A percentile compares a stretch with the other conserved stretches of the same genome.
Conservation (phyloP, 305 asterid species). For the Fraxinus greggii region DNA sequence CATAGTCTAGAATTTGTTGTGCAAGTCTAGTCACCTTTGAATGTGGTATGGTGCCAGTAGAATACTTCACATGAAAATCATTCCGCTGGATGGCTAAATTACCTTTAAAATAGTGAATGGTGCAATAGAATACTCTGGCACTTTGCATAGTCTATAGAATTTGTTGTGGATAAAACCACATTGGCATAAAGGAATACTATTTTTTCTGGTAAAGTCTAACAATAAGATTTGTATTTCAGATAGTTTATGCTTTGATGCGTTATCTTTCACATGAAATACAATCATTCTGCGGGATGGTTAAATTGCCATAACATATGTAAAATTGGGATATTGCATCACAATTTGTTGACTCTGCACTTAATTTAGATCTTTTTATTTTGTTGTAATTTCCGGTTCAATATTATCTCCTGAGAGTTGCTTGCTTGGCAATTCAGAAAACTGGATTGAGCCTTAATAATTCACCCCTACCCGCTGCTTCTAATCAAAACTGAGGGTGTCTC, state of each 20-base stretch:
- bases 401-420: not conserved
- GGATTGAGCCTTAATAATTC: not conserved
- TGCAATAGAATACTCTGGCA: not conserved
- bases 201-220: no score
- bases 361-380: no score
- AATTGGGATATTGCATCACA: not conserved
- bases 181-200: not conserved
- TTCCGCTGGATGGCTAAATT: not conserved
- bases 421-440: not conserved
- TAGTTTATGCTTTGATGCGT: not conserved
- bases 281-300: not conserved
- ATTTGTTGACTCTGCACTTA: not conserved
- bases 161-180: not conserved
- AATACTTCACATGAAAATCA: not conserved
- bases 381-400: not conserved
- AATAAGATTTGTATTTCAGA: no score
- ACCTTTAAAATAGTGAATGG: not conserved
- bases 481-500: not conserved
- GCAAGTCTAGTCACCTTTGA: not conserved
- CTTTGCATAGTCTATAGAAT: not conserved
- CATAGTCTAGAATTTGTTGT: not conserved
- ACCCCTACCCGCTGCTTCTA: not conserved
- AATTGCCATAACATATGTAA: not conserved
- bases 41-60: not conserved
- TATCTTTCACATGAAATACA: not conserved